Base-by-base conservation (phyloP, 2,329 filamentous ascomycete species). In the Ophiocordyceps camponoti-floridani region DNA sequence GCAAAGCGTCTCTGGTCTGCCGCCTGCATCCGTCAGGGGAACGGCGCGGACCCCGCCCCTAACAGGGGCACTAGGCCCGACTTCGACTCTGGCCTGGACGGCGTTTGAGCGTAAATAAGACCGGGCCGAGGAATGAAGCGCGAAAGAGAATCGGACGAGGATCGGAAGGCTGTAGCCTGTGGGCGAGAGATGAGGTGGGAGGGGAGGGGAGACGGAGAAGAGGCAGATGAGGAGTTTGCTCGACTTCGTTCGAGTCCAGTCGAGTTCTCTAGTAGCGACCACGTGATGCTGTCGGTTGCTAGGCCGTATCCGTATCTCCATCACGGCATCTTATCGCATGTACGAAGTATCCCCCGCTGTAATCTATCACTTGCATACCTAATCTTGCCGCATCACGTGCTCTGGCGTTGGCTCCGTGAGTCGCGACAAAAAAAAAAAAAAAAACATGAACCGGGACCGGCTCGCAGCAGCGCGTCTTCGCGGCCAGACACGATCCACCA, bases 11-110 rank as follows among this genome's bases (percentile, higher is more conserved):
- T 12, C 13, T 26, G n/a, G 33, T 14, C 38, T 23, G 10, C 38
- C 31, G 33, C 23, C 28, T 42, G 19, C 37, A 42, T 42, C 40
- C 30, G 45, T 42, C 45, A 46, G 45, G 45, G 45, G 45, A 44
- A 31, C 40, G 43, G 45, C 23, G 19, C 26, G 40, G 23, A 42
- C 40, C 40, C 35, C 13, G 18, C 30, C 42, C 42, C 27, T 19
- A 42, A 41, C 14, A 30, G 16, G 16, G 26, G 18, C 42, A 27
- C 41, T 38, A 38, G 5, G 16, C 35, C 35, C 38, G 42, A 43
- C 14, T 41, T 44, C 37, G 33, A 42, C 14, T 16, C 8, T 10
- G 35, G 16, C n/a, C 16, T 38, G n/a, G 19, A 8, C n/a, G n/a
- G 19, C 14, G 19, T 28, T 12, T 38, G 35, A 38, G 35, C 35